Percentiles rank a stretch among this genome's conserved stretches.
Conservation (phyloP, 228 moss, liverwort and hornwort genomes). For the Sphagnum fallax region DNA sequence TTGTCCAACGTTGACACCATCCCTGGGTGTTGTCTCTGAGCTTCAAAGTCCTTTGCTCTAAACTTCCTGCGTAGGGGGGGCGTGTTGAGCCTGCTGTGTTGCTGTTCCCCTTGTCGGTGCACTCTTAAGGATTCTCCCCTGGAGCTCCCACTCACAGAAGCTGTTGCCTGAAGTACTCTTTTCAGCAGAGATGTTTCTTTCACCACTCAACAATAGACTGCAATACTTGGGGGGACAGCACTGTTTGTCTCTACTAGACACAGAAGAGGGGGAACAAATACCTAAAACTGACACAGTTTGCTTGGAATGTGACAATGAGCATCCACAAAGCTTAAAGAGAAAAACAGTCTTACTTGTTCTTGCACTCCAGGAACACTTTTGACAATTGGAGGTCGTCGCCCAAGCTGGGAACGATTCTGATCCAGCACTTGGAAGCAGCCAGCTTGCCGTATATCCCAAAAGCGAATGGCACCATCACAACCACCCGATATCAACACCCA, state of each 20-base stretch:
- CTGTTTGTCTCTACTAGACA: too few relatives aligned
- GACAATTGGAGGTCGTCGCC: conserved; percentile 40
- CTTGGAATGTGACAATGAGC: too few relatives aligned
- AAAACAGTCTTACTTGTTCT: conserved; percentile 30
- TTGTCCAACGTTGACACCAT: conserved; percentile 46
- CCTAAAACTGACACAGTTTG: too few relatives aligned
- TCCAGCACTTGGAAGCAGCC: conserved; percentile 84
- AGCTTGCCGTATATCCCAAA: conserved; percentile 95
- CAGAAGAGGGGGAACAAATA: too few relatives aligned
- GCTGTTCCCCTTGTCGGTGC: conserved; percentile 15
- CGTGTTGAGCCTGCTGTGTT: conserved; percentile 4
- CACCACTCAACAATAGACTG: too few relatives aligned
- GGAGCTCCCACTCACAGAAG: conserved; percentile 27
- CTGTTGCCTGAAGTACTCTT: conserved; percentile 58
- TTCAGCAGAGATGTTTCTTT: conserved; percentile 16
- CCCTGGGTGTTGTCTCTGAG: conserved; percentile 80
- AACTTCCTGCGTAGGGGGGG: conserved; percentile 4
- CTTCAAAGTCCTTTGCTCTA: conserved; percentile 20
- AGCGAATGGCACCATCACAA: conserved; percentile 94
- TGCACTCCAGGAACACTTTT: conserved; percentile 18
- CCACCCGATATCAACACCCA: conserved; percentile 82
- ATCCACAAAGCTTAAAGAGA: too few relatives aligned
- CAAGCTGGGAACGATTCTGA: conserved; percentile 75
- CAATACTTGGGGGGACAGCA: too few relatives aligned
- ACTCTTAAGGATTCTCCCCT: conserved; percentile 7